Evolutionary conservation across 1,139 yeast species (phyloP).

Genomic region (Casaregolazyma lundiana): DNA sequence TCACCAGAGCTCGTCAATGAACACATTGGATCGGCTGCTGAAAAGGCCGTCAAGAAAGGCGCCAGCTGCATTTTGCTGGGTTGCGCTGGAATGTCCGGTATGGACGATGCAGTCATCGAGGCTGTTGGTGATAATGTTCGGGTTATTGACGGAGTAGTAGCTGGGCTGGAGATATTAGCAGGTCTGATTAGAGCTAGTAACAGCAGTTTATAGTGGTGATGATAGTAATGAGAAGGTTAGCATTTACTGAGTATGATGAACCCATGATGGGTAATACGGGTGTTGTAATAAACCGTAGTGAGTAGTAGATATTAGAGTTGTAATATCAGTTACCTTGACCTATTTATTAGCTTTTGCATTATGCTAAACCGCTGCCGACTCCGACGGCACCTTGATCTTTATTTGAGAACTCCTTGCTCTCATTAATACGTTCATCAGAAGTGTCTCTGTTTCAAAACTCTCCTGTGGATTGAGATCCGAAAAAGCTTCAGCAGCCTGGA

Average conservation of each 20-base stretch:
- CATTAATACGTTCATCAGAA: conserved; percentile 9
- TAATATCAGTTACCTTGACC: too few species aligned
- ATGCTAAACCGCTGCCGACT: neutral
- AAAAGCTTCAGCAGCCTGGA: conserved; percentile 7
- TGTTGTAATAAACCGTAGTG: too few species aligned
- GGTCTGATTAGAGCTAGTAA: conserved; percentile 13
- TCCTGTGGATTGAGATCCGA: conserved; percentile 8
- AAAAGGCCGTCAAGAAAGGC: conserved; percentile 28
- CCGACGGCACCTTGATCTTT: neutral
- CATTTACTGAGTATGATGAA: too few species aligned
- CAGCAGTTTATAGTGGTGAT: neutral
- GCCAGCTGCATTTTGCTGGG: conserved; percentile 30
- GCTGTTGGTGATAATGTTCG: conserved; percentile 29
- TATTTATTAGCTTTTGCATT: too few species aligned
- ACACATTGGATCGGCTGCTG: conserved; percentile 25
- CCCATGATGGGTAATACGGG: too few species aligned
- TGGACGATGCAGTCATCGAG: conserved; percentile 24
- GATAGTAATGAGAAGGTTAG: neutral
- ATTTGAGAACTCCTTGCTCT: conserved; percentile 9
- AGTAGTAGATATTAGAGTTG: too few species aligned
- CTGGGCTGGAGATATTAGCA: conserved; percentile 29
- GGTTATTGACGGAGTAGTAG: conserved; percentile 33
- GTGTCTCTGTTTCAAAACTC: conserved; percentile 10
- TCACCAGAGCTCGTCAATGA: conserved; percentile 18
- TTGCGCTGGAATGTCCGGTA: conserved; percentile 36